phyloP scores from a whole-genome alignment of 352 stramenopile genomes.

The Phytopythium montanum region DNA sequence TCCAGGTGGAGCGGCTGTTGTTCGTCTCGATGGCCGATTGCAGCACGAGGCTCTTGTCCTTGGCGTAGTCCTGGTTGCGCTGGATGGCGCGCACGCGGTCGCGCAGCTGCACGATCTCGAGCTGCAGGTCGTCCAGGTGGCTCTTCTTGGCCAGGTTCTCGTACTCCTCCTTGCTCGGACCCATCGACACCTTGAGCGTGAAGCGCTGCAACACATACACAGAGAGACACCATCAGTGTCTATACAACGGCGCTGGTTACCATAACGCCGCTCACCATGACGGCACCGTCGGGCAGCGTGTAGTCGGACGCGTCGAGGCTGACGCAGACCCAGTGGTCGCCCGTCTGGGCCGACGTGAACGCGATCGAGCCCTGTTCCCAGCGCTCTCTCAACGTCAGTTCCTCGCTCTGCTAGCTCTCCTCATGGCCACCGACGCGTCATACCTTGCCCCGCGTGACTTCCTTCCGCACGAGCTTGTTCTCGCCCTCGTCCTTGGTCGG shows the following conservation, averaged over 20 bases:
- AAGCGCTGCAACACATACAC: conserved; percentile 52
- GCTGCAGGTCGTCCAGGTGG: conserved; percentile 76
- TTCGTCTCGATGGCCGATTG: conserved; percentile 74
- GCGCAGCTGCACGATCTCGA: conserved; percentile 76
- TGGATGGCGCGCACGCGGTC: conserved; percentile 79
- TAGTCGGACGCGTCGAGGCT: conserved; percentile 66
- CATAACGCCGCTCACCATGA: conserved; percentile 44
- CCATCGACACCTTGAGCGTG: conserved; percentile 62
- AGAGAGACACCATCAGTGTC: not conserved
- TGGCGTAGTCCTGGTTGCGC: conserved; percentile 82
- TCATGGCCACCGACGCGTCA: not conserved
- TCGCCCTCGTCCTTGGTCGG: conserved; percentile 24
- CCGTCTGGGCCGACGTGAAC: conserved; percentile 62
- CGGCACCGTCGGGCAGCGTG: conserved; percentile 43
- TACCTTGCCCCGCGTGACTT: conserved; percentile 56
- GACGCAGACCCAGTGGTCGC: conserved; percentile 73
- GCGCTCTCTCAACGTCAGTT: not conserved
- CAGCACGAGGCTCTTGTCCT: conserved; percentile 70
- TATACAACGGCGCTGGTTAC: not conserved
- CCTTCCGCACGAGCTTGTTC: conserved; percentile 55
- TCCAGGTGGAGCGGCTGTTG: conserved; percentile 77
- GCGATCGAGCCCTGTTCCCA: conserved; percentile 48
- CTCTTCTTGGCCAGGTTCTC: conserved; percentile 79
- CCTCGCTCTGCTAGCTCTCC: too few species aligned
- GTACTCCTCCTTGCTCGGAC: conserved; percentile 73